Evolutionary conservation across 75 land plant species (phyloP).

Genomic region (Selaginella tamariscina): DNA sequence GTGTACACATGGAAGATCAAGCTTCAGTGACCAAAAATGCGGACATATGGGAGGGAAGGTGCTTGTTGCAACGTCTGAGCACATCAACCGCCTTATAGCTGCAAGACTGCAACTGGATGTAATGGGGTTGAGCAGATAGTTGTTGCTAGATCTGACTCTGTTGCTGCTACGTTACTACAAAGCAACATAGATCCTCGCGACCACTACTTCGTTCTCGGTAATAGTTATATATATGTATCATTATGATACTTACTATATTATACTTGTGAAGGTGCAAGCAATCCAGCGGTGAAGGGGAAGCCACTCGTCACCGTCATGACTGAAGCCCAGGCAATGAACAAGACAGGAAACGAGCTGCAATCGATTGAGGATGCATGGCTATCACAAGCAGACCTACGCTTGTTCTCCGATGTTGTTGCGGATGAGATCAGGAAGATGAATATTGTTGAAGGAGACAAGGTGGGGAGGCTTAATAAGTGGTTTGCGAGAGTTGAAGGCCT

Average conservation of each 20-base stretch:
- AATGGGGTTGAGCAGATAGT: constrained; percentile 11
- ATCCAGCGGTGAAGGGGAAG: constrained; percentile 2
- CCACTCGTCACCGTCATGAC: constrained; percentile 4
- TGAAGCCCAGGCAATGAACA: constrained; percentile 2
- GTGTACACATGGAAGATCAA: constrained; percentile 9
- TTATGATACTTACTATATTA: no score
- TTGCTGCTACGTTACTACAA: neutral
- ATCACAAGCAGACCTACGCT: neutral
- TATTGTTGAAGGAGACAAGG: neutral
- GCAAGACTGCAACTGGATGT: constrained; percentile 1
- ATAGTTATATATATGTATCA: no score
- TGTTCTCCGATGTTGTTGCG: constrained; percentile 1
- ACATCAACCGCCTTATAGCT: constrained; percentile 5
- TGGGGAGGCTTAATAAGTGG: constrained; percentile 1
- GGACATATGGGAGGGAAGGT: constrained; percentile 8
- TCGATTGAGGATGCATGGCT: neutral
- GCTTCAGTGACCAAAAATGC: constrained; percentile 5
- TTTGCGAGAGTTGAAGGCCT: constrained; percentile 1
- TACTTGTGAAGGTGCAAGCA: no score
- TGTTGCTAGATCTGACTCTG: constrained; percentile 3
- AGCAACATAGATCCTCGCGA: constrained; percentile 23
- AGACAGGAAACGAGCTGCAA: neutral
- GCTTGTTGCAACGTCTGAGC: constrained; percentile 1
- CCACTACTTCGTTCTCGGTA: constrained; percentile 75
- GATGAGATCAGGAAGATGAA: neutral